Evolutionary conservation across 345 rosid species (phyloP).

Genomic region (Viola odorata): DNA sequence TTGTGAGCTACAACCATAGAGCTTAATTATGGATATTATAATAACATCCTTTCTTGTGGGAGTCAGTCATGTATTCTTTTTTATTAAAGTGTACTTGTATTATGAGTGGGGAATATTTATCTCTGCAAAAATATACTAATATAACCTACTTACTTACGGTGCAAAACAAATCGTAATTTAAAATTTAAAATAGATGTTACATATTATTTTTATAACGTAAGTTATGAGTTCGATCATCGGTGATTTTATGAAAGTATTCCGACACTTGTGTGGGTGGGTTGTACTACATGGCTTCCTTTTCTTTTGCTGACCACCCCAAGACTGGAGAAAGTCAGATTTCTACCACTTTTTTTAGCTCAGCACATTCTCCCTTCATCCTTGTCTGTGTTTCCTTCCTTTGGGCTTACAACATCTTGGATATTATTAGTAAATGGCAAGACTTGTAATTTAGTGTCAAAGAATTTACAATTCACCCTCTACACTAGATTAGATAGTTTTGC

Average conservation of each 20-base stretch:
- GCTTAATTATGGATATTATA: not conserved
- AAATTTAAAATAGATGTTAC: not conserved
- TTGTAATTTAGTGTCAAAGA: not conserved
- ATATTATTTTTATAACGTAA: no score
- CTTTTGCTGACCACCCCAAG: not conserved
- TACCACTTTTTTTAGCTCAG: not conserved
- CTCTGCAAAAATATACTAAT: not conserved
- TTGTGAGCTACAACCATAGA: not conserved
- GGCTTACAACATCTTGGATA: not conserved
- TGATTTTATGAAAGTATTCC: no score
- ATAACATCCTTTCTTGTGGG: not conserved
- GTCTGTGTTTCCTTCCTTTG: not conserved
- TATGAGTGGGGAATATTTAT: slow-evolving; percentile 15
- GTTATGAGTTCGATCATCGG: no score
- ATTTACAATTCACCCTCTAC: not conserved
- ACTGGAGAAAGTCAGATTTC: slow-evolving; percentile 3
- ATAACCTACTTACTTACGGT: not conserved
- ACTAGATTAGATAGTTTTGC: not conserved
- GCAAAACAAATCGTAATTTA: not conserved
- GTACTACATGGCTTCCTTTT: not conserved
- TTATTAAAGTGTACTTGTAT: not conserved
- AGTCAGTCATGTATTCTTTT: no score
- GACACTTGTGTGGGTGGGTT: not conserved
- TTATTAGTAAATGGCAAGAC: not conserved
- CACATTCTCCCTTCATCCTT: not conserved